Conservation (phyloP, 108 stramenopile species). For the Nitzschia palea region DNA sequence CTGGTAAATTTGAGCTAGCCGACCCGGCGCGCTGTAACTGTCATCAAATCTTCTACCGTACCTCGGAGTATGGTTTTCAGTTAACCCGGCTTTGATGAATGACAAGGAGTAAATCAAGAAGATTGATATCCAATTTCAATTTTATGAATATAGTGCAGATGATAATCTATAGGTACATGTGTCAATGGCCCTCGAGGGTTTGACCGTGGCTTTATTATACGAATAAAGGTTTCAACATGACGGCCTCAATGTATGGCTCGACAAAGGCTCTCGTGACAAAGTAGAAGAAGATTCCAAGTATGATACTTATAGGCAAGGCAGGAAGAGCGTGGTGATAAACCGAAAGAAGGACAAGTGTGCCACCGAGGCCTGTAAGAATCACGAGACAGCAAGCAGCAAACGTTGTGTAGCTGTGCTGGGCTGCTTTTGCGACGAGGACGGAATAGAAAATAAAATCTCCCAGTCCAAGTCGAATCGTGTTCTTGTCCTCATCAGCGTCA, state of each 20-base stretch:
- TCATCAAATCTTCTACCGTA: too few relatives aligned
- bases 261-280: slow-evolving; percentile 64
- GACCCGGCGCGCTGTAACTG: too few relatives aligned
- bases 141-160: too few relatives aligned
- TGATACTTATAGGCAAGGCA: slow-evolving; percentile 87
- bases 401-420: slow-evolving; percentile 89
- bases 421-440: slow-evolving; percentile 93
- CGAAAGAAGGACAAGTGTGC: slow-evolving; percentile 88
- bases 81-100: too few relatives aligned
- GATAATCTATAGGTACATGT: too few relatives aligned
- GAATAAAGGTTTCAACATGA: slow-evolving; percentile 70
- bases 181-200: too few relatives aligned
- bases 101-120: too few relatives aligned
- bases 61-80: too few relatives aligned
- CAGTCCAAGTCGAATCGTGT: slow-evolving; percentile 59
- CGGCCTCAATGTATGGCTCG: slow-evolving; percentile 74
- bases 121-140: too few relatives aligned
- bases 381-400: slow-evolving; percentile 87
- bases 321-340: slow-evolving; percentile 93
- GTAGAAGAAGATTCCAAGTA: slow-evolving; percentile 82
- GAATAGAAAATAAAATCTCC: slow-evolving; percentile 98
- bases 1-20: too few relatives aligned
- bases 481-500: slow-evolving; percentile 47
- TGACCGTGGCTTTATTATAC: slow-evolving; percentile 63
- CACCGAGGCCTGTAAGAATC: slow-evolving; percentile 89